phyloP scores from a whole-genome alignment of 768 basidiomycete species.

The Coprinopsis strossmayeri region DNA sequence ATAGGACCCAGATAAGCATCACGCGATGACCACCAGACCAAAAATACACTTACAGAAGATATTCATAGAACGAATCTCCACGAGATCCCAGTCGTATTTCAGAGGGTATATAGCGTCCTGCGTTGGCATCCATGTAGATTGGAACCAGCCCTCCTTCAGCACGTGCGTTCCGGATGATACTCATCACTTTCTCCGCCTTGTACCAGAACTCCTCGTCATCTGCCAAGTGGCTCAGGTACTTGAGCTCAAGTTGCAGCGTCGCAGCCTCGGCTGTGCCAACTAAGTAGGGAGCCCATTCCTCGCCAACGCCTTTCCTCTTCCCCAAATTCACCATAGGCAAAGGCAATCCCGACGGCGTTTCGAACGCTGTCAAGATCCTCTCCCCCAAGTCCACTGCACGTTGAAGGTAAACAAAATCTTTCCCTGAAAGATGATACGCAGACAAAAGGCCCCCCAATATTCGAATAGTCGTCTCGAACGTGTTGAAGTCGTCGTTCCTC shows the following conservation, averaged over 20 bases:
- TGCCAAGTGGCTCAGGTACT: conserved; percentile 77
- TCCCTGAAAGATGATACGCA: conserved; percentile 70
- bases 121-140: conserved; percentile 61
- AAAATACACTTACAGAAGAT: conserved; percentile 66
- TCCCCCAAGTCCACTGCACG: conserved; percentile 81
- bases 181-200: conserved; percentile 74
- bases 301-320: conserved; percentile 49
- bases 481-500: conserved; percentile 72
- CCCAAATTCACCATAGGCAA: conserved; percentile 74
- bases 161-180: conserved; percentile 54
- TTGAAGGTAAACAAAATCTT: conserved; percentile 64
- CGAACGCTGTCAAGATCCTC: conserved; percentile 78
- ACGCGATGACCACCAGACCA: too few species aligned
- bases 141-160: conserved; percentile 72
- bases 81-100: conserved; percentile 86
- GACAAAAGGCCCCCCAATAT: conserved; percentile 87
- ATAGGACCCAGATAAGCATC: neutral
- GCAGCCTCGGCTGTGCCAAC: conserved; percentile 83
- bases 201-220: conserved; percentile 78
- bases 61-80: conserved; percentile 93
- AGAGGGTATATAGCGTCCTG: conserved; percentile 45
- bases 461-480: conserved; percentile 95
- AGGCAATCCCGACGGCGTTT: conserved; percentile 78
- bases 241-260: conserved; percentile 86
- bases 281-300: conserved; percentile 51